phyloP scores from a whole-genome alignment of 495 filamentous ascomycete genomes.

The Penicillium atrosanguineum region DNA sequence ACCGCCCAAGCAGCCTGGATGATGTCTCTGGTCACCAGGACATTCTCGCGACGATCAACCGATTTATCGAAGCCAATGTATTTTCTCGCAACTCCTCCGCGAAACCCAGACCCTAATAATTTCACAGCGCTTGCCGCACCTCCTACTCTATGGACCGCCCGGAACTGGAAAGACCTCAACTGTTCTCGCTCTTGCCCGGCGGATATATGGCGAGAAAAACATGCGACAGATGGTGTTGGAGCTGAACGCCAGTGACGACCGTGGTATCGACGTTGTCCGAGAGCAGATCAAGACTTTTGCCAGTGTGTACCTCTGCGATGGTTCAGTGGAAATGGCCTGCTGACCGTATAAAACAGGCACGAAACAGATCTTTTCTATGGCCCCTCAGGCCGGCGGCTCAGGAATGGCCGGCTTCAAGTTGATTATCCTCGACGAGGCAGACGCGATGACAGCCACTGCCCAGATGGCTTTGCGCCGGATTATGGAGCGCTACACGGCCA shows the following conservation, averaged over 20 bases:
- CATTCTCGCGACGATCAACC: slow-evolving; percentile 94
- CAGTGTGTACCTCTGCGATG: slow-evolving; percentile 43
- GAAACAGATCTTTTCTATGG: slow-evolving; percentile 64
- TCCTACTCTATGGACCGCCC: slow-evolving; percentile 95
- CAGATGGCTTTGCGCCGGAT: slow-evolving; percentile 97
- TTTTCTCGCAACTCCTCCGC: slow-evolving; percentile 2
- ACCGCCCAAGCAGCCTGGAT: slow-evolving; percentile 78
- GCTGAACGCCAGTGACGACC: slow-evolving; percentile 93
- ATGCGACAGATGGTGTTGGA: slow-evolving; percentile 98
- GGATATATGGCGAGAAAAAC: slow-evolving; percentile 89
- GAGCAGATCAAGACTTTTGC: slow-evolving; percentile 99
- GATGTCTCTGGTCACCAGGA: slow-evolving; percentile 99
- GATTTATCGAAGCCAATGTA: slow-evolving; percentile 89
- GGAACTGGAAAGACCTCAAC: slow-evolving; percentile 98
- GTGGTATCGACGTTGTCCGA: slow-evolving; percentile 96
- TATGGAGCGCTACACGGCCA: slow-evolving; percentile 99
- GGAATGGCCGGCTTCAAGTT: slow-evolving; percentile 81
- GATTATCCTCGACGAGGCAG: slow-evolving; percentile 96
- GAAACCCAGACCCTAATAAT: slow-evolving; percentile 2
- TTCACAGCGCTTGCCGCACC: slow-evolving; percentile 77
- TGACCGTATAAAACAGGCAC: slow-evolving; percentile 58
- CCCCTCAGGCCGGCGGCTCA: slow-evolving; percentile 43
- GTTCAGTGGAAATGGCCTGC: slow-evolving; percentile 25
- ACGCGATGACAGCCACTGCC: slow-evolving; percentile 95
- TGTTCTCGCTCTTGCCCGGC: slow-evolving; percentile 82